Evolutionary conservation across 371 early-diverging fungal species (phyloP).

Genomic region (Mucor racemosus): DNA sequence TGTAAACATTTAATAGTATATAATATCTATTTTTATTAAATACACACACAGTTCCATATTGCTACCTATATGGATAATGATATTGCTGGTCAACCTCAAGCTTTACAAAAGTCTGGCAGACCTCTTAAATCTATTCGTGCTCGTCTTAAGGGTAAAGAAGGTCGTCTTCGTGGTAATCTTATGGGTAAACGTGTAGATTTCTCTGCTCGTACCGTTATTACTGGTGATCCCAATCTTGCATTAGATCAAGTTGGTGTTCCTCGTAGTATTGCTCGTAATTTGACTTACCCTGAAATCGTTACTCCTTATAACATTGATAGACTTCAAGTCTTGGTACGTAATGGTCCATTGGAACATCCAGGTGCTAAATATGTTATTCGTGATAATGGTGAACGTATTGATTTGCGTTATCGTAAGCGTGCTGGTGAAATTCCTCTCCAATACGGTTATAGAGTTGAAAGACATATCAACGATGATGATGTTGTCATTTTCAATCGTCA

Average conservation of each 20-base stretch:
- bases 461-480: constrained; percentile 97
- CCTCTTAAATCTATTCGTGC: constrained; percentile 98
- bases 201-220: constrained; percentile 99
- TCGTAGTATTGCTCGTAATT: constrained; percentile 95
- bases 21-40: background rate
- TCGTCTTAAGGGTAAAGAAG: constrained; percentile 99
- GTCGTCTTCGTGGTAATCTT: constrained; percentile 98
- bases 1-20: background rate
- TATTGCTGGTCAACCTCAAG: constrained; percentile 96
- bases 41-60: constrained; percentile 81
- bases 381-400: constrained; percentile 97
- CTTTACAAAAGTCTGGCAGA: constrained; percentile 96
- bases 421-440: constrained; percentile 91
- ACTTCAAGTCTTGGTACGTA: constrained; percentile 90
- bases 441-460: constrained; percentile 95
- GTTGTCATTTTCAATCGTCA: constrained; percentile 99
- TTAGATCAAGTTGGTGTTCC: constrained; percentile 99
- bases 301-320: constrained; percentile 98
- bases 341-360: constrained; percentile 97
- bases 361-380: constrained; percentile 99
- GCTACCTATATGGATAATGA: constrained; percentile 99
- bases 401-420: constrained; percentile 92
- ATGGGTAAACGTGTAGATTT: constrained; percentile 99
- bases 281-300: constrained; percentile 99
- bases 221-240: constrained; percentile 98